phyloP scores from a whole-genome alignment of 805 yeast species.

The Teunomyces barrocoloradensis region DNA sequence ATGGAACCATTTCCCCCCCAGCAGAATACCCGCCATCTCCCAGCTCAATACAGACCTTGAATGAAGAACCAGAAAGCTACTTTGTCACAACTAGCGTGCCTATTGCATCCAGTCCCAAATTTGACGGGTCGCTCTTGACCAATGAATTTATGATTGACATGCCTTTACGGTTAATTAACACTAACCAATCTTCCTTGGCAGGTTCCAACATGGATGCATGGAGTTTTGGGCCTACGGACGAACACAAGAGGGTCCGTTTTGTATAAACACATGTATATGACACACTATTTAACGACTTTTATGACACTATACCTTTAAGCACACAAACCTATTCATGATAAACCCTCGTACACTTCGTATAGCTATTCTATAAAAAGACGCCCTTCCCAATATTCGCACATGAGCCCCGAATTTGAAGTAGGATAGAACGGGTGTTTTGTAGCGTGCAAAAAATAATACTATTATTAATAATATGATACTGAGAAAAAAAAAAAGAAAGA shows the following conservation, averaged over 20 bases:
- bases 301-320: not conserved
- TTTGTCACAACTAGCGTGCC: not conserved
- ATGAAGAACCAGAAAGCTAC: not conserved
- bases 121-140: not conserved
- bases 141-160: slow-evolving; percentile 4
- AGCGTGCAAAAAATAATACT: not conserved
- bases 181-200: slow-evolving; percentile 9
- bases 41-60: not conserved
- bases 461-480: too few relatives aligned
- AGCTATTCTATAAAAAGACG: not conserved
- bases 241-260: slow-evolving; percentile 6
- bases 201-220: slow-evolving; percentile 2
- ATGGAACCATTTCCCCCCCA: not conserved
- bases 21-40: not conserved
- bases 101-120: not conserved
- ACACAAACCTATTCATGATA: not conserved
- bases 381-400: not conserved
- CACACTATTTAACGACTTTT: not conserved
- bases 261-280: not conserved
- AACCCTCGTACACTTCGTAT: not conserved
- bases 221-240: not conserved
- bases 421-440: not conserved
- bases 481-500: too few relatives aligned
- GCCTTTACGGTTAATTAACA: slow-evolving; percentile 5
- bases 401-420: not conserved